Percentiles rank a stretch among this genome's conserved stretches.
Conservation (phyloP, 1,139 yeast species). For the Scheffersomyces titani region DNA sequence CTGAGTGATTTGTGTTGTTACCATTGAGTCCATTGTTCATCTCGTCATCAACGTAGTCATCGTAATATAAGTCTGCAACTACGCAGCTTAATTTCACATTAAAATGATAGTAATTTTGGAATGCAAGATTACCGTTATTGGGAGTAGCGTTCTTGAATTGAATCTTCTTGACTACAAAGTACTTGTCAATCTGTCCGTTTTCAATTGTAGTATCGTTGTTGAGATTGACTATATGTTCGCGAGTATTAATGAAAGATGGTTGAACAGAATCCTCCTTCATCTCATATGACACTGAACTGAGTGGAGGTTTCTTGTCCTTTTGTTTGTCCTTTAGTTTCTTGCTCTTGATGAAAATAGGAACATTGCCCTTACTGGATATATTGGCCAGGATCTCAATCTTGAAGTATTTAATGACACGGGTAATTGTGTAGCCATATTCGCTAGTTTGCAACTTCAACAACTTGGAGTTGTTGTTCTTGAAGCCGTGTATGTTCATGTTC, state of each 20-base stretch:
- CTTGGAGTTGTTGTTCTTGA: slow-evolving; percentile 23
- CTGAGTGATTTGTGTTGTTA: slow-evolving; percentile 5
- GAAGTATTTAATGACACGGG: slow-evolving; percentile 40
- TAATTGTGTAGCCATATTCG: slow-evolving; percentile 38
- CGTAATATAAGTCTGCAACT: slow-evolving; percentile 46
- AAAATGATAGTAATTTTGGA: slow-evolving; percentile 58
- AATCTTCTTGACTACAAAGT: slow-evolving; percentile 41
- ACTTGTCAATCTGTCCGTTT: slow-evolving; percentile 32
- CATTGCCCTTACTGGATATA: slow-evolving; percentile 27
- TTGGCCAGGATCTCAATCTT: slow-evolving; percentile 43
- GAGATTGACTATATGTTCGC: slow-evolving; percentile 33
- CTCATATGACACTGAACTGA: neutral
- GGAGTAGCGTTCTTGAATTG: slow-evolving; percentile 68
- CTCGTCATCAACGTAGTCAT: slow-evolving; percentile 41
- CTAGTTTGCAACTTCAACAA: slow-evolving; percentile 34
- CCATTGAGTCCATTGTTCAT: slow-evolving; percentile 7
- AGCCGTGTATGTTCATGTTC: slow-evolving; percentile 36
- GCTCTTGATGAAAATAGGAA: slow-evolving; percentile 34
- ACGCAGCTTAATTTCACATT: slow-evolving; percentile 46
- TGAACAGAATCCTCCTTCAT: slow-evolving; percentile 20
- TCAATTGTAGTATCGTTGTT: slow-evolving; percentile 25
- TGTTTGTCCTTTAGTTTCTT: slow-evolving; percentile 13
- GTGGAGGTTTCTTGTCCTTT: slow-evolving; percentile 1
- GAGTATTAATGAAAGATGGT: slow-evolving; percentile 21
- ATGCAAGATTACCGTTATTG: slow-evolving; percentile 58